Evolutionary conservation across 371 early-diverging fungal genomes (phyloP), one percentile per base, ranked within the genome.

Genomic region (Blastocladiella emersonii): DNA sequence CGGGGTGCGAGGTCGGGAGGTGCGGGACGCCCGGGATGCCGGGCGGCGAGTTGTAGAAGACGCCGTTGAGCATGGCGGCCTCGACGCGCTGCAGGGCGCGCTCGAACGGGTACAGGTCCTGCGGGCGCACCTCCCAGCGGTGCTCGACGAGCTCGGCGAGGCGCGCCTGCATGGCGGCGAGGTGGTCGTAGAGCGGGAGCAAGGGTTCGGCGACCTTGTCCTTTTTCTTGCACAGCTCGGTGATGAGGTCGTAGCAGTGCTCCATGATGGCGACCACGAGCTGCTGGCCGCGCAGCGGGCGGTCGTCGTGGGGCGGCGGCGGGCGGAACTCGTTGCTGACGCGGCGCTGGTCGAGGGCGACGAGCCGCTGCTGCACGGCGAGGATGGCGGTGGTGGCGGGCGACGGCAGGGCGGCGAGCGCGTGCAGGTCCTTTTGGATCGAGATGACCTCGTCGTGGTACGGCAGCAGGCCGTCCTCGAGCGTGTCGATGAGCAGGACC

Each of bases 211-310:
- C 78, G 7, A 84, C 74, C 8, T 81, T 78, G 66, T 88, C 85
- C n/a, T 86, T 84, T 43, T 85, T 80, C 5, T 85, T 89, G 71
- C 88, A 72, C 56, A 91, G 64, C 63, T 89, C 90, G 63, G 90
- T 87, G 34, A 84, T 76, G 62, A 87, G 84, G 59, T 92, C 88
- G 65, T 84, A 85, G 61, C 88, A 81, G 65, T 87, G 83, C 64
- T 93, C 93, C 65, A 92, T 61, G 48, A 93, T 68, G 1, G 85
- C 89, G 55, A 87, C 85, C 53, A 93, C 89, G 27, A 85, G 77
- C 4, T 70, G 72, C 51, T 75, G 73, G 1, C 73, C 73, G 17
- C 70, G 65, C 13, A 73, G 17, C 12, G 44, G 17, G 3, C 56
- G 56, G 30, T 15, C 57, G 17, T 37, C 25, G 15, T 13, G 7